Percentiles rank a stretch among this genome's conserved stretches.
Conservation (phyloP, 2,329 filamentous ascomycete genomes). For the Colletotrichum spinosum region DNA sequence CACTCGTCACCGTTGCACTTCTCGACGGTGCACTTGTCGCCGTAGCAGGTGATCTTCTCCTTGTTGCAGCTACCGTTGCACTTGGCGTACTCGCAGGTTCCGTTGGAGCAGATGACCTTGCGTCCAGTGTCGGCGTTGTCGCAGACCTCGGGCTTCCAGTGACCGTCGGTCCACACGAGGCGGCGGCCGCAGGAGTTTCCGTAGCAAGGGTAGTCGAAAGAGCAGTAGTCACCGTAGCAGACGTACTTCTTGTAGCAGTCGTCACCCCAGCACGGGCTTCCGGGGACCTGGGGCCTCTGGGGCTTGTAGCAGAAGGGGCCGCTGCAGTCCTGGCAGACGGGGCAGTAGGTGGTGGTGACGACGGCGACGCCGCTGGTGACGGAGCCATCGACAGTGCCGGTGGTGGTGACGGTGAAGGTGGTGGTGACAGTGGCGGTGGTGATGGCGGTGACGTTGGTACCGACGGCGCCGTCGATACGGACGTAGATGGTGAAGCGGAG, state of each 20-base stretch:
- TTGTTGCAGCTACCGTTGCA: constrained; percentile 29
- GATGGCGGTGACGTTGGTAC: constrained; percentile 8
- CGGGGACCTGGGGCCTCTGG: neutral
- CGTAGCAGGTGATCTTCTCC: constrained; percentile 34
- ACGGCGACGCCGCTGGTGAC: constrained; percentile 6
- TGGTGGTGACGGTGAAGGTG: constrained; percentile 9
- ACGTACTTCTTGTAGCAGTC: constrained; percentile 45
- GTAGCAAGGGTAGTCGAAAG: constrained; percentile 45
- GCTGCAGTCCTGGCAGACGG: constrained; percentile 23
- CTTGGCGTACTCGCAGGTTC: constrained; percentile 18
- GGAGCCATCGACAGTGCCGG: constrained; percentile 15
- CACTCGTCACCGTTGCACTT: constrained; percentile 47
- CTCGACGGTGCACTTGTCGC: constrained; percentile 42
- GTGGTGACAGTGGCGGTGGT: constrained; percentile 19
- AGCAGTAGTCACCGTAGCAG: constrained; percentile 50
- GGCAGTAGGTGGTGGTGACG: constrained; percentile 30
- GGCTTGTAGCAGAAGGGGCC: constrained; percentile 30
- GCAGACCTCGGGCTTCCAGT: constrained; percentile 30
- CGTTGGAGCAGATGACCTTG: constrained; percentile 31
- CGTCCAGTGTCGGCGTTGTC: constrained; percentile 27
- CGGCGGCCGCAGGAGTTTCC: constrained; percentile 36
- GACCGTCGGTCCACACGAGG: constrained; percentile 36
- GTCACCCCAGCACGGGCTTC: constrained; percentile 37
- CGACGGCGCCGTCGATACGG: neutral
- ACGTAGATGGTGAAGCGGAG: constrained; percentile 34